Base-by-base conservation (phyloP, 2,329 filamentous ascomycete genomes). In the Nemania sp. region DNA sequence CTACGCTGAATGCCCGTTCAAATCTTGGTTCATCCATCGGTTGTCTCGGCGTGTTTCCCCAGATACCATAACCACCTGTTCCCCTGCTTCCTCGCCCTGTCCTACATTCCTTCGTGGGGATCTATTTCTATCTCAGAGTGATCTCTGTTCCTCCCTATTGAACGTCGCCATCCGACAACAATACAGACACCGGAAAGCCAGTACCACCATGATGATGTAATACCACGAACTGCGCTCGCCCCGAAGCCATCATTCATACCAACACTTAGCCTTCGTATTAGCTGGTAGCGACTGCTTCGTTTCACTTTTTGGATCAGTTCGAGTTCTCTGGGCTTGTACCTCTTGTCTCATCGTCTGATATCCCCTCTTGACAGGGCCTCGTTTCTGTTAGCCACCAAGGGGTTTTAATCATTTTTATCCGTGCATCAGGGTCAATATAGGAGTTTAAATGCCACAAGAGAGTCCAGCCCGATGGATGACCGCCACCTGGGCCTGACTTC, bases 401-500 rank as follows among this genome's bases (percentile, higher is more conserved):
- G 17, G 9, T 32, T 15, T 46, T 54, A 11, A 20, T 15, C 40
- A 5, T 49, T 18, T 21, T 35, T 32, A 29, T 52, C 54, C 17
- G 9, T 47, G 25, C 43, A n/a, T 18, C 42, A 3, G 21, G 21
- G 6, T 46, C n/a, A 32, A 53, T 53, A 50, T 35, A 63, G 9
- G 54, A 46, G 25, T 15, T 42, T 34, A 40, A 39, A 57, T 54
- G 40, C 35, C 9, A 34, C 29, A 43, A 17, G 48, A 40, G 21
- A 46, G 43, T 35, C 18, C 18, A 47, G 12, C 55, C 57, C 18
- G 17, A 65, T 65, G 63, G 58, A 61, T 45, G 40, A 65, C 13
- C 54, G 67, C 49, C 69, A 66, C n/a, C 37, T 71, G 56, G 59
- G 53, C 37, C 37, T 69, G 51, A 65, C 64, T 34, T 59, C 64